Percentiles rank a stretch among this genome's conserved stretches.
phyloP scores from a whole-genome alignment of 2,329 filamentous ascomycete genomes.

The Colletotrichum phormii region DNA sequence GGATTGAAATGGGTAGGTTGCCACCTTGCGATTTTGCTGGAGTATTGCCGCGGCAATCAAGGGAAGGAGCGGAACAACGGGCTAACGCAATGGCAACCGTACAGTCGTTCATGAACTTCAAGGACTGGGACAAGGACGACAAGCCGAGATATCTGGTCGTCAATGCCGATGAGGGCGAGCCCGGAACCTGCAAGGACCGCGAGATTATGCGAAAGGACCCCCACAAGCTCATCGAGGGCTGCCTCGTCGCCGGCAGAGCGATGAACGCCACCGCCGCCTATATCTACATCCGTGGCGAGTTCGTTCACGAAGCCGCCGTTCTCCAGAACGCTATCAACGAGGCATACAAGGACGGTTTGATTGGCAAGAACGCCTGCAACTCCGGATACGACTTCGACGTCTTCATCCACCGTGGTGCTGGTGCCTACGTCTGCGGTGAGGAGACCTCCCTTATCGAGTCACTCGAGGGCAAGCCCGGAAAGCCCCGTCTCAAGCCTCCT shows the following conservation, averaged over 20 bases:
- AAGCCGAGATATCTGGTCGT: conserved; percentile 97
- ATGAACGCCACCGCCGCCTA: conserved; percentile 99
- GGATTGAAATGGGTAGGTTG: conserved; percentile 95
- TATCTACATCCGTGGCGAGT: conserved; percentile 99
- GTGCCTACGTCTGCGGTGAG: conserved; percentile 97
- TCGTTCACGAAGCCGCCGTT: conserved; percentile 93
- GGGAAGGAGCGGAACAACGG: conserved; percentile 11
- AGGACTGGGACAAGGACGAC: conserved; percentile 97
- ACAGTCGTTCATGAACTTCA: conserved; percentile 99
- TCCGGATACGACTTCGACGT: conserved; percentile 99
- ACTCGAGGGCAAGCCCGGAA: conserved; percentile 97
- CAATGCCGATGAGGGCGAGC: conserved; percentile 98
- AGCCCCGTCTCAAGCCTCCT: conserved; percentile 97
- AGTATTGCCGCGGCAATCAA: conserved; percentile 23
- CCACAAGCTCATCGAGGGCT: conserved; percentile 98
- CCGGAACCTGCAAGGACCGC: conserved; percentile 98
- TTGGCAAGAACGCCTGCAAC: conserved; percentile 98
- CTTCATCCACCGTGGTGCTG: conserved; percentile 95
- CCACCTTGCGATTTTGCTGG: conserved; percentile 1
- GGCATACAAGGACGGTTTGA: conserved; percentile 92
- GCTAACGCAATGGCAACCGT: conserved; percentile 26
- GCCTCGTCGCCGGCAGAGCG: conserved; percentile 92
- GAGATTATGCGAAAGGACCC: conserved; percentile 99
- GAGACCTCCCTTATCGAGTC: conserved; percentile 99
- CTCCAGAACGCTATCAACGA: conserved; percentile 97